Conservation (phyloP, 2,329 filamentous ascomycete species). For the Plenodomus lindquistii region DNA sequence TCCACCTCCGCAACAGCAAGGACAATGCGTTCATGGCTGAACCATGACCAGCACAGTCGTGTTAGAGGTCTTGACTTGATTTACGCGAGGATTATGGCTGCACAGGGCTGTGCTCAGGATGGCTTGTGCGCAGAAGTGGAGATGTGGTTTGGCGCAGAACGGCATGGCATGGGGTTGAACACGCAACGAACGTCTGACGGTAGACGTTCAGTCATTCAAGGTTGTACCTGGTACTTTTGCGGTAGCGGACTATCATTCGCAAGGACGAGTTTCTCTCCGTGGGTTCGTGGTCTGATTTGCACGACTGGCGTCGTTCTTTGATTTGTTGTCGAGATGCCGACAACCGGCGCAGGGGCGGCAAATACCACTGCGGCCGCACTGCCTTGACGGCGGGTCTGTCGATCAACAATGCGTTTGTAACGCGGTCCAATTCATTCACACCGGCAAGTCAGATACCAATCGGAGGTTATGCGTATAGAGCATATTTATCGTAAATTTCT, state of each 20-base stretch:
- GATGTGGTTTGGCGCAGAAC: neutral
- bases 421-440: neutral
- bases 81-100: neutral
- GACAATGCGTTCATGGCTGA: neutral
- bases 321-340: constrained; percentile 5
- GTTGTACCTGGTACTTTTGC: neutral
- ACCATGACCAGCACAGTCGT: neutral
- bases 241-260: neutral
- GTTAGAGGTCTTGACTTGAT: neutral
- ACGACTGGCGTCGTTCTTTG: neutral
- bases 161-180: neutral
- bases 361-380: neutral
- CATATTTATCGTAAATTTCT: constrained; percentile 16
- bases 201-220: neutral
- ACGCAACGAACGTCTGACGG: neutral
- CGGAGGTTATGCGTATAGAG: neutral
- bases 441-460: neutral
- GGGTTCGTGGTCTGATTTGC: no score
- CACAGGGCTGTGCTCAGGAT: neutral
- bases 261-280: neutral
- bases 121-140: neutral
- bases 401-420: neutral
- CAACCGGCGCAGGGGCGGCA: neutral
- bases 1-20: neutral
- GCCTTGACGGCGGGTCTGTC: neutral